A percentile compares a stretch with the other conserved stretches of the same genome.
Evolutionary conservation across 2,329 filamentous ascomycete genomes (phyloP).

Genomic region (Xylariomycetidae sp.): DNA sequence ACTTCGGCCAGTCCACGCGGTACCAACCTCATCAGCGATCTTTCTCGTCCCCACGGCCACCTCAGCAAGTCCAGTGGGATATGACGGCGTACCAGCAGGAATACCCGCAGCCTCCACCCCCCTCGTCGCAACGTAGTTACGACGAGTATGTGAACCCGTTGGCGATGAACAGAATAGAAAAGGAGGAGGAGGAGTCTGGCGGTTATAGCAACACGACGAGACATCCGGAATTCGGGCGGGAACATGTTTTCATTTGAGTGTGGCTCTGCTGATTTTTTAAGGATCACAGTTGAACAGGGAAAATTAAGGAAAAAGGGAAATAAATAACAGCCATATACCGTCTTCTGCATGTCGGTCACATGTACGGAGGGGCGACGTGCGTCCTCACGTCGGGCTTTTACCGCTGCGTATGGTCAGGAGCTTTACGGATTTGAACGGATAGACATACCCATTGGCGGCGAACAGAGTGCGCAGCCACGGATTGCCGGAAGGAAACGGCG

Average conservation of each 20-base stretch:
- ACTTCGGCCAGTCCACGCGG: slow-evolving; percentile 49
- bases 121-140: neutral
- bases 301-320: neutral
- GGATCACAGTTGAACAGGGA: neutral
- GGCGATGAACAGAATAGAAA: slow-evolving; percentile 52
- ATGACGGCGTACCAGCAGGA: slow-evolving; percentile 18
- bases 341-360: no score
- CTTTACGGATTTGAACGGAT: no score
- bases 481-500: no score
- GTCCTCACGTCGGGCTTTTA: no score
- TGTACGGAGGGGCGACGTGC: no score
- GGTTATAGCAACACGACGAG: slow-evolving; percentile 14
- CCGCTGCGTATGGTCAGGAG: no score
- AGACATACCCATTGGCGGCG: no score
- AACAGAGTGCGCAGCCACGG: no score
- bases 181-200: slow-evolving; percentile 15
- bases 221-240: slow-evolving; percentile 14
- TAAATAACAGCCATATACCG: slow-evolving; percentile 2
- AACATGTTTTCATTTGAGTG: slow-evolving; percentile 22
- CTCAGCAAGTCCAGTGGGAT: slow-evolving; percentile 41
- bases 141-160: slow-evolving; percentile 47
- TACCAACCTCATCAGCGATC: slow-evolving; percentile 52
- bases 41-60: slow-evolving; percentile 51
- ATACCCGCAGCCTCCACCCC: slow-evolving; percentile 12
- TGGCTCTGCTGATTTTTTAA: slow-evolving; percentile 2